Evolutionary conservation across 2,329 filamentous ascomycete genomes (phyloP), one percentile per base, ranked within the genome.

Genomic region (Colletotrichum agaves): DNA sequence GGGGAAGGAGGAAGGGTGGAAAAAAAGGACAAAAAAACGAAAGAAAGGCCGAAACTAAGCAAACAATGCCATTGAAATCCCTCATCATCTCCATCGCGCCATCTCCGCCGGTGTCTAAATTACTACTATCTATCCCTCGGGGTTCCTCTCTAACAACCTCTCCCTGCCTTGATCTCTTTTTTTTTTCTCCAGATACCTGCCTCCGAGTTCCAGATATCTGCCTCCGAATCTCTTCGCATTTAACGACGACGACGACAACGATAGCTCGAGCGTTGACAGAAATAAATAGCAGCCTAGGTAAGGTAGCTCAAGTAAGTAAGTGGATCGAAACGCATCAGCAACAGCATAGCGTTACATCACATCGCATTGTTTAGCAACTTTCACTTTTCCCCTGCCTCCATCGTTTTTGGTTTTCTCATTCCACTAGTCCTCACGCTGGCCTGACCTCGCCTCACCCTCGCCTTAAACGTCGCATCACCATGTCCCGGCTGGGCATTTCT

Each of bases 61-160:
- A 55, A 43, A 62, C 35, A 55, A 66, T 52, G 59, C 35, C n/a
- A 44, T 57, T 62, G 35, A 52, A 57, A 63, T 56, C 63, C 35
- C 59, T 63, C 50, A 57, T 19, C 12, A 49, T 57, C 37, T n/a
- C 56, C 31, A 27, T 59, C 44, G 31, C 31, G 43, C 56, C 43
- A 27, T 47, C 56, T 47, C 56, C 56, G 56, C 43, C 31, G 43
- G 12, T 46, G n/a, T 58, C 52, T 43, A 33, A 17, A 12, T 23
- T 39, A 27, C 27, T 33, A 41, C n/a, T n/a, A 57, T 57, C 35
- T 47, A 23, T 31, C 31, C 12, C 56, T 27, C 31, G n/a, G 56
- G 31, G 17, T 47, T 59, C 31, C n/a, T 27, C n/a, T 58, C 7
- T 27, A 43, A 17, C 50, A 23, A 35, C 11, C 50, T 53, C 33